Evolutionary conservation across 1,284 basidiomycete species (phyloP), one percentile per base, ranked within the genome.

Genomic region (Thecaphora thlaspeos): DNA sequence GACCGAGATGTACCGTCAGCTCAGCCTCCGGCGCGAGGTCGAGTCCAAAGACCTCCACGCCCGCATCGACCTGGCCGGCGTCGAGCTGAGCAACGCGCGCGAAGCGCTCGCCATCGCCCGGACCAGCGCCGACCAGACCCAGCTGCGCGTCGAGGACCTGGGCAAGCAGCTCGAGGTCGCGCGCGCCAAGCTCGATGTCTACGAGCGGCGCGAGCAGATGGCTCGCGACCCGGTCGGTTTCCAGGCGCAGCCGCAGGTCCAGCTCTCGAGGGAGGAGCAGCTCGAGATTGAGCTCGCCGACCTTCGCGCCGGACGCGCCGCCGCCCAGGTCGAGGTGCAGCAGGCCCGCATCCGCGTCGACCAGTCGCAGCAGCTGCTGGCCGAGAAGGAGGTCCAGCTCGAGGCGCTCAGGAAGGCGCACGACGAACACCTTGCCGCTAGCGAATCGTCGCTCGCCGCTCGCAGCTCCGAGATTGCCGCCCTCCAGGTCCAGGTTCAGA

Each of bases 131-230:
- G 86, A 84, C 43, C 89, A 92, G 71, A 83, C 90, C 12, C 86
- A 90, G 73, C 84, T 87, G 56, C 87, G 88, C 26, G 83, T 88
- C 2, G 84, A 86, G 19, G 87, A 89, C 37, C 80, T 93, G 17
- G 80, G 81, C 5, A 83, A 84, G 42, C 87, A 89, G 65, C 79
- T 90, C 10, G 85, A 88, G 59, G 86, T 88, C 34, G 86, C 86
- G 54, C 84, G 86, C 48, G 89, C 91, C 81, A 91, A 90, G 78
- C 83, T 93, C 22, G 82, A 88, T 4, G 88, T 93, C 2, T 93
- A 91, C 68, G 90, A 93, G 75, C 84, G 89, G 21, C 82, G 88
- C 42, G 61, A 65, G 21, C 54, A 60, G 50, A 51, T 60, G 21
- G 47, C 58, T 17, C 57, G 62, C n/a, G 62, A 65, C 36, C 58